A percentile compares a stretch with the other conserved stretches of the same genome.
Evolutionary conservation across 2,329 filamentous ascomycete species (phyloP).

Genomic region (Claviceps purpurea): DNA sequence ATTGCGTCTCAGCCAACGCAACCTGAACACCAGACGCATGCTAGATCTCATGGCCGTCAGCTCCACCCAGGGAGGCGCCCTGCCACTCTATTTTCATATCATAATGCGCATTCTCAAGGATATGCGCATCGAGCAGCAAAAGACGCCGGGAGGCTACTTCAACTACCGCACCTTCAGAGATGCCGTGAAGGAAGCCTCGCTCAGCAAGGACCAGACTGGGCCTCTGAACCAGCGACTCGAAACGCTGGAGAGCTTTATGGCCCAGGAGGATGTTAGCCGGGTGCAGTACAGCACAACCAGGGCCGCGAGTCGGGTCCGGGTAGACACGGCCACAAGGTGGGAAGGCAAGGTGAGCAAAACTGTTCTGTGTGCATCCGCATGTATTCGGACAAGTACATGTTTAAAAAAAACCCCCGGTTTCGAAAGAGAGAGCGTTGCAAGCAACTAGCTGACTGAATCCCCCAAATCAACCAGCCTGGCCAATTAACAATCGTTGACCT

Average conservation of each 20-base stretch:
- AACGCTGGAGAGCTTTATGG: constrained; percentile 45
- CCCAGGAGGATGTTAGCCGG: constrained; percentile 8
- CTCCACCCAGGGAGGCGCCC: constrained; percentile 17
- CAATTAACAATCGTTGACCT: constrained; percentile 45
- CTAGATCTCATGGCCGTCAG: constrained; percentile 45
- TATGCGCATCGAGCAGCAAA: constrained; percentile 34
- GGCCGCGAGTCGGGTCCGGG: neutral
- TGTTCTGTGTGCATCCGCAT: no score
- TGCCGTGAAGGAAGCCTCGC: constrained; percentile 15
- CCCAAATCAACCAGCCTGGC: constrained; percentile 10
- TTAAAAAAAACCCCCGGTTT: neutral
- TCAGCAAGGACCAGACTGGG: constrained; percentile 34
- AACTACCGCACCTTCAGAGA: constrained; percentile 35
- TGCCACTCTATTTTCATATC: constrained; percentile 46
- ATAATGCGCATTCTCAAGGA: constrained; percentile 42
- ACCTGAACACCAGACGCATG: constrained; percentile 46
- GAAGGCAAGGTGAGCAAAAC: constrained; percentile 8
- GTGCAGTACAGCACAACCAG: neutral
- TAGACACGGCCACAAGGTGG: constrained; percentile 9
- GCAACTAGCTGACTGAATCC: neutral
- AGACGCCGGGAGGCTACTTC: constrained; percentile 21
- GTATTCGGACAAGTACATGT: no score
- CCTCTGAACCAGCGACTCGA: constrained; percentile 31
- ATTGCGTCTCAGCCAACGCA: constrained; percentile 34
- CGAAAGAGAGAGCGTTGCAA: neutral